Evolutionary conservation across 192 early-diverging fungal species (phyloP).

Genomic region (Paraglomus occultum): DNA sequence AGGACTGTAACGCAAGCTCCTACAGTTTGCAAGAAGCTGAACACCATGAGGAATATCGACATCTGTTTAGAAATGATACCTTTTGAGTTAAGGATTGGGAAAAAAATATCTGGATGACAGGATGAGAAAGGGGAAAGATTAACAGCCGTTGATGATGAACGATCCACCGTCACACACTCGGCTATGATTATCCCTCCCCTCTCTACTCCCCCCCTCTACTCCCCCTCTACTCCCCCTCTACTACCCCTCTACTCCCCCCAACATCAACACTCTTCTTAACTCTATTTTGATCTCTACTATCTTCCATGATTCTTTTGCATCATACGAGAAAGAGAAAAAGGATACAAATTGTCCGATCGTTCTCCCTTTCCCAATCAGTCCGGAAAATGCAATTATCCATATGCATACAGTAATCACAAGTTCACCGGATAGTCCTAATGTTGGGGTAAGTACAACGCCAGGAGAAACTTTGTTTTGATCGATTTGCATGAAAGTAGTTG

Average conservation of each 20-base stretch:
- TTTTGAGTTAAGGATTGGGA: background rate
- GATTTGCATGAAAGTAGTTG: background rate
- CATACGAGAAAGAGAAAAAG: background rate
- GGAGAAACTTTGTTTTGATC: background rate
- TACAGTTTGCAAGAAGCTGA: background rate
- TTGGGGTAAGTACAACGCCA: background rate
- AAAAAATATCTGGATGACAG: background rate
- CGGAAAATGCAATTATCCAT: background rate
- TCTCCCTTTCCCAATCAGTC: background rate
- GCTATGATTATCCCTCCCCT: too few relatives aligned
- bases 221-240: too few relatives aligned
- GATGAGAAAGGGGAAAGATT: background rate
- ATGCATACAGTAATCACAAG: background rate
- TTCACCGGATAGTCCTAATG: background rate
- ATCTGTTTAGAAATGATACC: background rate
- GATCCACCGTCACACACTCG: too few relatives aligned
- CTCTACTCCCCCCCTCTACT: too few relatives aligned
- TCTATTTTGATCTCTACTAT: too few relatives aligned
- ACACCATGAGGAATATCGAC: background rate
- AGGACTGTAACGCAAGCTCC: background rate
- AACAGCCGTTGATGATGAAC: too few relatives aligned
- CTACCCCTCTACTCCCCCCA: too few relatives aligned
- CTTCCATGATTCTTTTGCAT: too few relatives aligned
- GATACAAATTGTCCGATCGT: constrained; percentile 5
- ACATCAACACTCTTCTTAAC: too few relatives aligned